Base-by-base conservation (phyloP, 2,329 filamentous ascomycete species). In the Zopfia rhizophila region DNA sequence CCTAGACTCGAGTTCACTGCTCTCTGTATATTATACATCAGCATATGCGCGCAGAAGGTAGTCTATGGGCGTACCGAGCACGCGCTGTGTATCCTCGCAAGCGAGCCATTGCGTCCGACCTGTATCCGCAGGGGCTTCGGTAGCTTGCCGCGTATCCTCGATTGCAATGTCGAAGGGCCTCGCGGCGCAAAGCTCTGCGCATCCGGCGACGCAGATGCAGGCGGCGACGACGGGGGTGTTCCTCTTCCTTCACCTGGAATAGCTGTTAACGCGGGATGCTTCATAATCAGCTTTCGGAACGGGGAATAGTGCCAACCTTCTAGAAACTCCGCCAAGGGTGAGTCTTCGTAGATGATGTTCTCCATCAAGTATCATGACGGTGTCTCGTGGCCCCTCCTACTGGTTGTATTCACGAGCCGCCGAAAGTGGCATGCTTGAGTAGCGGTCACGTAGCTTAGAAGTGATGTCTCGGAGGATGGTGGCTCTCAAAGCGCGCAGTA, bases 281-380 rank as follows among this genome's bases (percentile, higher is more conserved):
- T 39, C 27, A 42, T 44, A 38, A 51, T 41, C 13, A 32, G 6
- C n/a, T n/a, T n/a, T n/a, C 24, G n/a, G 16, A 12, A 3, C 10
- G 22, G 11, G 5, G 32, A 17, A 7, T 14, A 40, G 25, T 19
- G 73, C 79, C 65, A 74, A 94, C 92, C 91, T 84, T 92, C 87
- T 61, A 97, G 85, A 76, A 94, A 94, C 66, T 89, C 86, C 69
- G 91, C 91, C 75, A 97, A 81, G 62, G 92, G 92, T 70, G 90
- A 89, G 76, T 91, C 86, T 76, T 94, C 85, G 75, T 89, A 89
- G 61, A 96, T 85, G 63, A 96, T 81, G 66, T 89, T 85, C 82
- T 96, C 92, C 92, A 97, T 94, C 72, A 29, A 48, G 36, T 21
- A 53, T 60, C 68, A 70, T 70, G 55, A 27, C 65, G 28, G 30